Conservation (phyloP, 192 early-diverging fungal species). For the Podila minutissima region DNA sequence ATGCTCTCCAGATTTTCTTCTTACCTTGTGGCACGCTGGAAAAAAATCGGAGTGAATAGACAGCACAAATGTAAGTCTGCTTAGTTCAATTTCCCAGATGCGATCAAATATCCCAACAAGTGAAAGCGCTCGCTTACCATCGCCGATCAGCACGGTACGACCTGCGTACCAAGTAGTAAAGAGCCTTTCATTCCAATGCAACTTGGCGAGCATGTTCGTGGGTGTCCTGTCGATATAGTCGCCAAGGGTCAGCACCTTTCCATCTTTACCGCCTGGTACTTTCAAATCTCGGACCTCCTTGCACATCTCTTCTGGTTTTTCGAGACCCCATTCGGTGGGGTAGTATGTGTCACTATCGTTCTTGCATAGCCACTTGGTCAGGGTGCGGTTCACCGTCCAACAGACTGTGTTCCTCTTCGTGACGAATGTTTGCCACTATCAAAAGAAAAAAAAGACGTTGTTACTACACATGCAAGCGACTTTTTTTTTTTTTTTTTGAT, state of each 20-base stretch:
- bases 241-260: slow-evolving; percentile 1
- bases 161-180: no score
- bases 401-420: slow-evolving; percentile 2
- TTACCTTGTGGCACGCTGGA: no score
- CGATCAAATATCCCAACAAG: no score
- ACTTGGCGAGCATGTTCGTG: slow-evolving; percentile 15
- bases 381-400: slow-evolving; percentile 8
- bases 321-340: slow-evolving; percentile 22
- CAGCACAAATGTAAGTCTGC: no score
- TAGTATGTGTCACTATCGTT: slow-evolving; percentile 7
- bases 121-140: neutral
- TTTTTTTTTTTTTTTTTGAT: no score
- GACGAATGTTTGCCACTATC: slow-evolving; percentile 19
- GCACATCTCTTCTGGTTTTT: slow-evolving; percentile 12
- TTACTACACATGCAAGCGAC: no score
- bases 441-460: no score
- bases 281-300: slow-evolving; percentile 19
- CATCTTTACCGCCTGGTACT: neutral
- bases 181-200: neutral
- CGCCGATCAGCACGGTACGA: neutral
- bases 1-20: no score
- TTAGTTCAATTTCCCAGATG: no score
- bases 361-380: neutral
- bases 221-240: slow-evolving; percentile 8
- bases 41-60: no score